Base-by-base conservation (phyloP, 2,329 filamentous ascomycete species). In the Rutstroemia sydowiana region DNA sequence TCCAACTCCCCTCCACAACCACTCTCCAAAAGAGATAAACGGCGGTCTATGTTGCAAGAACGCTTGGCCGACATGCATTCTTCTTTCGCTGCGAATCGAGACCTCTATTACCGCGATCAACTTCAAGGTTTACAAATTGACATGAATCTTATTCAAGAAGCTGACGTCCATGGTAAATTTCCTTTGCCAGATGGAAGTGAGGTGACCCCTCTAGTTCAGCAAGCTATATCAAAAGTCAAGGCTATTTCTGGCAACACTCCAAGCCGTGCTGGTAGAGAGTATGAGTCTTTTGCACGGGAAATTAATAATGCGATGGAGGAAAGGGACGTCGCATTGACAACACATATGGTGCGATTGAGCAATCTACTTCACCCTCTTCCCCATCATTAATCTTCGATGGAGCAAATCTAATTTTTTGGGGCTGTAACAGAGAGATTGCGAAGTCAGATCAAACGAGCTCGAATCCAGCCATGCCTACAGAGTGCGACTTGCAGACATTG, bases 61-160 rank as follows among this genome's bases (percentile, higher is more conserved):
- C 85, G 87, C 57, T 79, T 95, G 6, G 78, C 81, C 37, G 79
- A 83, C 51, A 82, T 96, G 69, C 83, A 85, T 50, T 81, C 85
- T 49, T 83, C 84, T 59, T 92, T 95, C 70, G 81, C 82, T 57
- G 80, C 85, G 57, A 90, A 95, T 65, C 81, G 88, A 58, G 89
- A 95, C 68, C 75, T 79, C 57, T 84, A 89, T 62, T 97, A 95
- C 69, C 83, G 91, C 56, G 87, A 93, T 59, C 89, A 96, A 69
- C 78, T 96, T 2, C 85, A 93, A 63, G 88, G 88, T 59, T 82
- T 96, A n/a, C 91, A 96, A 70, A 84, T 88, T 58, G 91, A 95
- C 68, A 90, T 91, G 71, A 88, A 81, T 53, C 77, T 95, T 42
- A 88, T 95, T 59, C 84, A 89, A 68, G 84, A 87, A 60, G 87